These are phyloP conservation scores for Chalaropsis ovoidea DNA, from an alignment of 2,329 filamentous ascomycete genomes.

Conservation along the genomic window DNA sequence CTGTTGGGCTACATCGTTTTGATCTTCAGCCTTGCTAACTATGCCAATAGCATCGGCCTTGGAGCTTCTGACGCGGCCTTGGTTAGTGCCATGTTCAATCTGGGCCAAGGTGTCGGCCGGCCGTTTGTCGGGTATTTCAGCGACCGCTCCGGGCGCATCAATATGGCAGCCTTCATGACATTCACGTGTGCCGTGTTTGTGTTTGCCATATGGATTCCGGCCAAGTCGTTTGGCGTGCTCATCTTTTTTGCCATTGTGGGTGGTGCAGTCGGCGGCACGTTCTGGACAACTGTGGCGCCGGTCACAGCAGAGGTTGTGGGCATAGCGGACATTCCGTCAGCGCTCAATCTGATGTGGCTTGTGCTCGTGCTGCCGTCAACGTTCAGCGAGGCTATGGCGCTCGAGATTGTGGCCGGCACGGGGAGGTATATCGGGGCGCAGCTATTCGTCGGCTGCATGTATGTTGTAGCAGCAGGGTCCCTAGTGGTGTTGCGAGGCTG, in stretches of 20 bases:
- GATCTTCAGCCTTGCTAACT: slow-evolving; percentile 67
- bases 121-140: slow-evolving; percentile 63
- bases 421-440: slow-evolving; percentile 45
- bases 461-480: slow-evolving; percentile 39
- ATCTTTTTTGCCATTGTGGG: slow-evolving; percentile 63
- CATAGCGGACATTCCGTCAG: slow-evolving; percentile 55
- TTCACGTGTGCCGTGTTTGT: slow-evolving; percentile 54
- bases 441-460: slow-evolving; percentile 53
- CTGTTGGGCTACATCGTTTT: slow-evolving; percentile 66
- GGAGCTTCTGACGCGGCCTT: slow-evolving; percentile 56
- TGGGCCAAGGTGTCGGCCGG: slow-evolving; percentile 56
- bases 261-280: slow-evolving; percentile 59
- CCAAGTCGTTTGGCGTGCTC: slow-evolving; percentile 52
- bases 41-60: slow-evolving; percentile 58
- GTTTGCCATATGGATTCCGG: slow-evolving; percentile 64
- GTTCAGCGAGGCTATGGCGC: slow-evolving; percentile 55
- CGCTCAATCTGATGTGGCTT: slow-evolving; percentile 61
- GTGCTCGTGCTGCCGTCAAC: slow-evolving; percentile 60
- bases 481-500: slow-evolving; percentile 33
- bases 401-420: slow-evolving; percentile 41
- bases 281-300: slow-evolving; percentile 59
- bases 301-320: slow-evolving; percentile 67
- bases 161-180: slow-evolving; percentile 58
- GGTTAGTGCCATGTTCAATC: slow-evolving; percentile 62
- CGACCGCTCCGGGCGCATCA: slow-evolving; percentile 60